Conservation (phyloP, 1,284 basidiomycete species). For the Ustilago hordei region DNA sequence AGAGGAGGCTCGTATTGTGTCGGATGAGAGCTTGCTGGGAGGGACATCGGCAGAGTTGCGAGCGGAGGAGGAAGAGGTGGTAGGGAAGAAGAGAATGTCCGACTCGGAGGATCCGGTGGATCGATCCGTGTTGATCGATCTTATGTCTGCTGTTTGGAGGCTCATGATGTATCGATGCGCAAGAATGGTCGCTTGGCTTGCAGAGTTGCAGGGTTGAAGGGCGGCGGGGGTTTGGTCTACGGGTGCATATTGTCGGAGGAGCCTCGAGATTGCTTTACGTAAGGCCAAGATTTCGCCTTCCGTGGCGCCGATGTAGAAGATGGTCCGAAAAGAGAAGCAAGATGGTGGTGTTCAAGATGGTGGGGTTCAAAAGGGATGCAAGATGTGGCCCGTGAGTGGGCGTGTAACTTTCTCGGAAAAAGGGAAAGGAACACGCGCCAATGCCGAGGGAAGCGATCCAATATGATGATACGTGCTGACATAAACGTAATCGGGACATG, state of each 20-base stretch:
- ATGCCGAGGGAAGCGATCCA: too few relatives aligned
- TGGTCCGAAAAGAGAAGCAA: neutral
- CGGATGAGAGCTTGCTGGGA: constrained; percentile 25
- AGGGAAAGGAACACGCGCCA: neutral
- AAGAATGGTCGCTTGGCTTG: neutral
- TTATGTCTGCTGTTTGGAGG: constrained; percentile 16
- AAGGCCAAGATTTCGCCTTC: too few relatives aligned
- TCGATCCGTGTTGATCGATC: constrained; percentile 29
- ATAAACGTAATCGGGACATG: too few relatives aligned
- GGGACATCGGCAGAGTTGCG: constrained; percentile 33
- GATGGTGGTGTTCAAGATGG: neutral
- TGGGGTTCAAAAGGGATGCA: neutral
- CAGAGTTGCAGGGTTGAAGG: neutral
- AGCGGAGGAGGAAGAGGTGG: constrained; percentile 31
- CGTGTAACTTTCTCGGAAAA: constrained; percentile 8
- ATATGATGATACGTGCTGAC: too few relatives aligned
- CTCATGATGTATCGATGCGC: constrained; percentile 23
- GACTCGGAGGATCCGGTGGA: constrained; percentile 36
- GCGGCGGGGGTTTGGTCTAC: neutral
- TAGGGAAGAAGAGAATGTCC: constrained; percentile 48
- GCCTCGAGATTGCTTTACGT: neutral
- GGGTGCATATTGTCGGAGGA: neutral
- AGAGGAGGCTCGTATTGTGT: constrained; percentile 38
- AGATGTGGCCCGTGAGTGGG: neutral
- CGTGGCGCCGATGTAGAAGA: too few relatives aligned